phyloP scores from a whole-genome alignment of 352 stramenopile species.

The Thraustochytrium striatum region DNA sequence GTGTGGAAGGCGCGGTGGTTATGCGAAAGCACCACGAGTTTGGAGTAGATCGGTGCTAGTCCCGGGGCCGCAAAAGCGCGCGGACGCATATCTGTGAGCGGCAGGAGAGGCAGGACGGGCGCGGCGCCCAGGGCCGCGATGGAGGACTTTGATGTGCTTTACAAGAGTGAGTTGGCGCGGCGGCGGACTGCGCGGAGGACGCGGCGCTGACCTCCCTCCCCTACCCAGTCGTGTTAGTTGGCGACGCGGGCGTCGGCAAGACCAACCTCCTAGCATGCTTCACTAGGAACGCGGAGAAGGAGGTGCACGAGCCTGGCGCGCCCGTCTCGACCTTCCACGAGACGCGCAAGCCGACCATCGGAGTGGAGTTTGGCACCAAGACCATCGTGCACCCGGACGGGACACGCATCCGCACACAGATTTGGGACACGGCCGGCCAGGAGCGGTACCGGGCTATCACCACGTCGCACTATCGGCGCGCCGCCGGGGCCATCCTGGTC shows the following conservation, averaged over 20 bases:
- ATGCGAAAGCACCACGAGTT: no score
- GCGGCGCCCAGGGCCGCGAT: no score
- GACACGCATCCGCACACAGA: constrained; percentile 73
- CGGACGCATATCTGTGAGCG: no score
- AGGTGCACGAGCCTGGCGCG: constrained; percentile 1
- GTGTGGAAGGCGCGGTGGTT: no score
- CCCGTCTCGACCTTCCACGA: constrained; percentile 43
- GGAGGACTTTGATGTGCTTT: constrained; percentile 43
- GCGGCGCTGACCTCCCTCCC: background rate
- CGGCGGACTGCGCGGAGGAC: background rate
- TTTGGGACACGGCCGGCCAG: constrained; percentile 70
- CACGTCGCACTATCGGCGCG: constrained; percentile 71
- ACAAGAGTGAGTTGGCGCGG: constrained; percentile 21
- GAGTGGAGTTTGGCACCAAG: constrained; percentile 73
- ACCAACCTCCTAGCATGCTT: constrained; percentile 52
- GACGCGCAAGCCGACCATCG: constrained; percentile 67
- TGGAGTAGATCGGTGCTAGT: no score
- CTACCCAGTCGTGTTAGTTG: constrained; percentile 67
- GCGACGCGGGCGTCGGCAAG: constrained; percentile 60
- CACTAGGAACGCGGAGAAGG: constrained; percentile 48
- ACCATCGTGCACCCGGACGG: constrained; percentile 69
- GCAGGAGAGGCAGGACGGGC: no score
- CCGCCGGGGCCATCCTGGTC: constrained; percentile 66
- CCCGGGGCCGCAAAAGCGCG: no score
- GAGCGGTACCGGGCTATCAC: constrained; percentile 74